These are phyloP conservation scores for Rhynchosporium agropyri DNA, from an alignment of 2,329 filamentous ascomycete genomes.

Conservation along the genomic window DNA sequence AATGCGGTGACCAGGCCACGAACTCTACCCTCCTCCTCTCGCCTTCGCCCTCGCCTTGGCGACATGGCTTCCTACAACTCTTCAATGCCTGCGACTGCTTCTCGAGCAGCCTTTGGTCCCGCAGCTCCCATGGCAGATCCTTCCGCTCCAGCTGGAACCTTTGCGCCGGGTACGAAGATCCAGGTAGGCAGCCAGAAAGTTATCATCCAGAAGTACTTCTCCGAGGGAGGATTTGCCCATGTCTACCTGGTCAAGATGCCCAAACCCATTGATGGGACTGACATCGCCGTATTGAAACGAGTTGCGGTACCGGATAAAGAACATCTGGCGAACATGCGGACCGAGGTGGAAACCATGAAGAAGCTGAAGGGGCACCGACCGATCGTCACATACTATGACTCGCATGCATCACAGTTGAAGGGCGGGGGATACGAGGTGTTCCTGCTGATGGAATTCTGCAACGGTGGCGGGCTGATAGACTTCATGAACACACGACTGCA, in stretches of 20 bases:
- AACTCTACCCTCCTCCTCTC: slow-evolving; percentile 24
- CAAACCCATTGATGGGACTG: slow-evolving; percentile 49
- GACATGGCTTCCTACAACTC: slow-evolving; percentile 49
- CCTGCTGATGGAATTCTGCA: slow-evolving; percentile 96
- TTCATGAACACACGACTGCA: slow-evolving; percentile 99
- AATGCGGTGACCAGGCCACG: slow-evolving; percentile 40
- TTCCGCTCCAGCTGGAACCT: slow-evolving; percentile 76
- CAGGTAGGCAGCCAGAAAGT: slow-evolving; percentile 92
- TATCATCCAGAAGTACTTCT: slow-evolving; percentile 94
- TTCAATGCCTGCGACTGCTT: slow-evolving; percentile 43
- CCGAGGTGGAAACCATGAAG: slow-evolving; percentile 99
- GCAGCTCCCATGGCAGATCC: slow-evolving; percentile 47
- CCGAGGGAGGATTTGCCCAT: slow-evolving; percentile 96
- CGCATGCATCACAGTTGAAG: slow-evolving; percentile 90
- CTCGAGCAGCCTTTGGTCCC: slow-evolving; percentile 51
- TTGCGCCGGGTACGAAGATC: slow-evolving; percentile 92
- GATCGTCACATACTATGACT: slow-evolving; percentile 98
- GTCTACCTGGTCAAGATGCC: slow-evolving; percentile 94
- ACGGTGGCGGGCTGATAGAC: slow-evolving; percentile 93
- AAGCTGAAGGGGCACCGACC: slow-evolving; percentile 93
- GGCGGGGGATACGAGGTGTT: slow-evolving; percentile 98
- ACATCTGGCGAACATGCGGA: slow-evolving; percentile 91
- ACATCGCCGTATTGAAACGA: slow-evolving; percentile 57
- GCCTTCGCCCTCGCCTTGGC: slow-evolving; percentile 29
- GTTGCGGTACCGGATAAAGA: slow-evolving; percentile 97